These are phyloP conservation scores for Purpureocillium takamizusanense DNA, from an alignment of 2,329 filamentous ascomycete species.

Conservation along the genomic window DNA sequence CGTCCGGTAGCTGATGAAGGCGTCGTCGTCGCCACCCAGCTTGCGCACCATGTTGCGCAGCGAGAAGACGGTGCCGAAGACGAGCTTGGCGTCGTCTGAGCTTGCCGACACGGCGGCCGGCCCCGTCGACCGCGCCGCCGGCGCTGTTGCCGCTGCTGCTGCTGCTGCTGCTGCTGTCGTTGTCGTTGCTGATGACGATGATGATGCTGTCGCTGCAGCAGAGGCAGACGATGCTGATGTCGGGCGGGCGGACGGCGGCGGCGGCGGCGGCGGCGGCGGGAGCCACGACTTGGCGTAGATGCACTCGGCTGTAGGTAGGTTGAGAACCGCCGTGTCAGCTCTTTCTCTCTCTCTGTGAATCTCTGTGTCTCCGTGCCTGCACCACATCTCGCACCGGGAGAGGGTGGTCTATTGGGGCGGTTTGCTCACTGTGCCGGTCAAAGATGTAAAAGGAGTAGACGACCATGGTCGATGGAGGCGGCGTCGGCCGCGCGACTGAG, in stretches of 20 bases:
- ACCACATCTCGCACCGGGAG: too few species aligned
- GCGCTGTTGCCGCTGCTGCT: constrained; percentile 6
- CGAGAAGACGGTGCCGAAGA: constrained; percentile 95
- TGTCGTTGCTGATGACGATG: constrained; percentile 18
- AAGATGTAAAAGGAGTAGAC: constrained; percentile 99
- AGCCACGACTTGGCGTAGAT: constrained; percentile 90
- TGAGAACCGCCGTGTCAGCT: too few species aligned
- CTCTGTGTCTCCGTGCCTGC: too few species aligned
- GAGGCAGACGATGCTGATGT: constrained; percentile 1
- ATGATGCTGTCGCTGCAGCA: constrained; percentile 5
- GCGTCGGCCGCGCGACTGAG: not conserved
- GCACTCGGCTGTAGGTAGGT: constrained; percentile 65
- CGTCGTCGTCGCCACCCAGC: constrained; percentile 86
- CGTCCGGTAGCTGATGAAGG: constrained; percentile 89
- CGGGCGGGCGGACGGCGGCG: constrained; percentile 33
- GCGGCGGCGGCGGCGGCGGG: constrained; percentile 29
- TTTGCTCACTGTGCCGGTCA: constrained; percentile 85
- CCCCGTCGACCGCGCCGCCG: not conserved
- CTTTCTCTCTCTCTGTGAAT: too few species aligned
- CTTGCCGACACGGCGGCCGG: constrained; percentile 22
- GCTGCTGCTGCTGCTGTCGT: constrained; percentile 18
- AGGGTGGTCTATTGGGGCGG: not conserved
- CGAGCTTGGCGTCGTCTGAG: constrained; percentile 86
- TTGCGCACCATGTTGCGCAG: constrained; percentile 95
- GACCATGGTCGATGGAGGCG: constrained; percentile 52